Percentiles rank a stretch among this genome's conserved stretches.
These are phyloP conservation scores for Geopyxis carbonaria DNA, from an alignment of 495 filamentous ascomycete genomes.

Conservation along the genomic window DNA sequence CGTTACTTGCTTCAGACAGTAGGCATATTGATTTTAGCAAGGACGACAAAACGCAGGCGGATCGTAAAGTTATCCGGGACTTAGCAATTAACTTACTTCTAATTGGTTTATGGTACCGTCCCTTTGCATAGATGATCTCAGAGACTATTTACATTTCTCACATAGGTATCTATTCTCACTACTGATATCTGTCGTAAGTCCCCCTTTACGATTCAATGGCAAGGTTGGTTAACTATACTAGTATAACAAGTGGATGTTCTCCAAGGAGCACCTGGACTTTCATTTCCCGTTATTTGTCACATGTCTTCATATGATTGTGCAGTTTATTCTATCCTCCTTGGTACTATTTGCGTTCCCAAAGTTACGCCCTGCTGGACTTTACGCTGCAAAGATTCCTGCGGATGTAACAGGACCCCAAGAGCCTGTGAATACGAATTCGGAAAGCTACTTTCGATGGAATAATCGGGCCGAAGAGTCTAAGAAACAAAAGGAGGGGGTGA, in stretches of 20 bases:
- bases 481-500: constrained; percentile 42
- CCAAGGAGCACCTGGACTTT: constrained; percentile 66
- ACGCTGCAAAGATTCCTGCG: constrained; percentile 4
- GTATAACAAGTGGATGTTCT: constrained; percentile 99
- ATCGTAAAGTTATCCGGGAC: constrained; percentile 50
- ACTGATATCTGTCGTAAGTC: constrained; percentile 77
- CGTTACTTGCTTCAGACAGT: constrained; percentile 6
- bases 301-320: constrained; percentile 86
- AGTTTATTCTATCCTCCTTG: constrained; percentile 65
- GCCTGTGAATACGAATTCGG: constrained; percentile 7
- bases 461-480: constrained; percentile 33
- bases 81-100: constrained; percentile 53
- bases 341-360: constrained; percentile 73
- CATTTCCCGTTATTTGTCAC: constrained; percentile 93
- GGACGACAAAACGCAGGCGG: constrained; percentile 50
- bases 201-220: not conserved
- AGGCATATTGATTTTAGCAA: constrained; percentile 29
- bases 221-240: constrained; percentile 23
- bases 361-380: constrained; percentile 45
- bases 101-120: constrained; percentile 61
- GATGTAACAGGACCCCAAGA: constrained; percentile 11
- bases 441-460: constrained; percentile 11
- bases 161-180: constrained; percentile 61
- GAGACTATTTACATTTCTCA: constrained; percentile 6
- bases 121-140: not conserved